These are phyloP conservation scores for Trifolium pratense DNA, from an alignment of 306 rosid genomes.

Conservation along the genomic window DNA sequence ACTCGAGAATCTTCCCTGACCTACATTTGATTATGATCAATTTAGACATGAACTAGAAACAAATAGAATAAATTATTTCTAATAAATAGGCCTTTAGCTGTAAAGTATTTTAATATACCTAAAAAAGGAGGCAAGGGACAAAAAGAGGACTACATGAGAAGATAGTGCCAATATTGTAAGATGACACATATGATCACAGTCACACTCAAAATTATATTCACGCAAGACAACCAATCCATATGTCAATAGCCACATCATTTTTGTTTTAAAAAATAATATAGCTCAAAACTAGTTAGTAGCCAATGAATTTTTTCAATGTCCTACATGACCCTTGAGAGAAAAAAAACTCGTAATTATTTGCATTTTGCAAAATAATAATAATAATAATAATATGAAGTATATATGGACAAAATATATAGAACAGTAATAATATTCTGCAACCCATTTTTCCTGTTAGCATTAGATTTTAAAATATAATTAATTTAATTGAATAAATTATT, in stretches of 20 bases:
- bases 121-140: constrained; percentile 53
- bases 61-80: too few relatives aligned
- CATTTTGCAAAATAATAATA: not conserved
- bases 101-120: constrained; percentile 31
- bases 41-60: too few relatives aligned
- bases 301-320: constrained; percentile 31
- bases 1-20: too few relatives aligned
- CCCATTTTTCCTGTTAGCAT: too few relatives aligned
- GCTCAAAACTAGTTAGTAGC: constrained; percentile 42
- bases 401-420: not conserved
- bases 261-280: constrained; percentile 37
- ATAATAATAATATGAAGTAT: not conserved
- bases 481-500: too few relatives aligned
- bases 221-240: constrained; percentile 72
- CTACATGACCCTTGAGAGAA: not conserved
- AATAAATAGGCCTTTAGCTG: constrained; percentile 46
- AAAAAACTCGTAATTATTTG: not conserved
- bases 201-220: constrained; percentile 56
- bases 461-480: too few relatives aligned
- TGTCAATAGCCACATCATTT: constrained; percentile 54
- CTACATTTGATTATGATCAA: too few relatives aligned
- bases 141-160: constrained; percentile 61
- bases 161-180: constrained; percentile 51
- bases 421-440: too few relatives aligned
- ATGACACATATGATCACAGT: constrained; percentile 65